Evolutionary conservation across 2,329 filamentous ascomycete genomes (phyloP).

Genomic region (Colletotrichum spinosum): DNA sequence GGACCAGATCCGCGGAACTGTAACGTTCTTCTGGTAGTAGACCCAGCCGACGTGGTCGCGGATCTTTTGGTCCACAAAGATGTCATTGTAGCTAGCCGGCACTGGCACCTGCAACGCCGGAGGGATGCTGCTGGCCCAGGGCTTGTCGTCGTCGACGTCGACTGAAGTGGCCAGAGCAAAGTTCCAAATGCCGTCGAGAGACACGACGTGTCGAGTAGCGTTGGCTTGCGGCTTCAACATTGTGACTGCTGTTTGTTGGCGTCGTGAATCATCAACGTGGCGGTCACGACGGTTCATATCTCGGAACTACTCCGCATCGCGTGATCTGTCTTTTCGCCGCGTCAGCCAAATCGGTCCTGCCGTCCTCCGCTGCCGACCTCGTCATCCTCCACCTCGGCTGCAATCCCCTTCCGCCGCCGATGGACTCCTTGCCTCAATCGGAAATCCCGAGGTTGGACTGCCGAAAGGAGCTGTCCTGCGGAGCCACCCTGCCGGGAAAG

Average conservation of each 20-base stretch:
- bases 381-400: too few relatives aligned
- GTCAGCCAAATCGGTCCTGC: too few relatives aligned
- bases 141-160: slow-evolving; percentile 34
- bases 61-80: slow-evolving; percentile 40
- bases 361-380: too few relatives aligned
- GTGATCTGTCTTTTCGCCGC: too few relatives aligned
- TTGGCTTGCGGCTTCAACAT: slow-evolving; percentile 41
- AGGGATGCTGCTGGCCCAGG: slow-evolving; percentile 45
- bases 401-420: too few relatives aligned
- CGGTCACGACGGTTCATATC: too few relatives aligned
- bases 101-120: slow-evolving; percentile 39
- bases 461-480: too few relatives aligned
- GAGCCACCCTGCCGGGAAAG: too few relatives aligned
- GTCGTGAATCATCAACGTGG: background rate
- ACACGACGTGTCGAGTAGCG: slow-evolving; percentile 34
- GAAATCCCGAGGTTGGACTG: too few relatives aligned
- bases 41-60: slow-evolving; percentile 47
- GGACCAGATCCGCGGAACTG: slow-evolving; percentile 40
- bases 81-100: slow-evolving; percentile 43
- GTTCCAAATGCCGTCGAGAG: slow-evolving; percentile 43
- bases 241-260: background rate
- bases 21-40: slow-evolving; percentile 44
- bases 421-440: too few relatives aligned
- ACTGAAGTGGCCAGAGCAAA: slow-evolving; percentile 32
- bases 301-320: too few relatives aligned